A percentile compares a stretch with the other conserved stretches of the same genome.
Evolutionary conservation across 805 yeast species (phyloP).

Genomic region (Starmera dryadoides): DNA sequence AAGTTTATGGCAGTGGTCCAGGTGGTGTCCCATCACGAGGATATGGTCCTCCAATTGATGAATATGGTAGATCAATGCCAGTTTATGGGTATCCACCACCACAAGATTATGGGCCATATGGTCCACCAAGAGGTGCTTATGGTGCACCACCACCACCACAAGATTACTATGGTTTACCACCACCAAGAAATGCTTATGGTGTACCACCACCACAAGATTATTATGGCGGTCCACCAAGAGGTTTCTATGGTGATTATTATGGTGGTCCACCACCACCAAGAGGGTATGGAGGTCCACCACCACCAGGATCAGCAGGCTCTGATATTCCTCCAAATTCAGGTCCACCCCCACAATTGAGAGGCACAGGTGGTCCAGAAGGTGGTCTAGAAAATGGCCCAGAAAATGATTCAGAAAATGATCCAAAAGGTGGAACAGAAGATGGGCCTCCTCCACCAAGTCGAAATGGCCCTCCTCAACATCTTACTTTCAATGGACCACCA

Average conservation of each 20-base stretch:
- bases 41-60: neutral
- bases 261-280: neutral
- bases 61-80: neutral
- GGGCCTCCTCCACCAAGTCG: neutral
- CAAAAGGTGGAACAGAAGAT: neutral
- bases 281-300: neutral
- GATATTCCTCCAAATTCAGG: neutral
- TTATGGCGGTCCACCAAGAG: neutral
- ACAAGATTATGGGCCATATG: neutral
- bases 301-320: neutral
- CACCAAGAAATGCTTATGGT: neutral
- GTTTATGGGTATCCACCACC: neutral
- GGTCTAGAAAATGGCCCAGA: too few relatives aligned
- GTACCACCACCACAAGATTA: neutral
- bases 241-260: neutral
- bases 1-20: neutral
- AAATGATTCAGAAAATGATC: neutral
- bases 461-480: neutral
- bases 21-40: too few relatives aligned
- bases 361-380: neutral
- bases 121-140: neutral
- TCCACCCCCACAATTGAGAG: neutral
- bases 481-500: neutral
- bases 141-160: neutral
- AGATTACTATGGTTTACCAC: neutral